phyloP scores from a whole-genome alignment of 1,284 basidiomycete species.

The Papiliotrema terrestris region DNA sequence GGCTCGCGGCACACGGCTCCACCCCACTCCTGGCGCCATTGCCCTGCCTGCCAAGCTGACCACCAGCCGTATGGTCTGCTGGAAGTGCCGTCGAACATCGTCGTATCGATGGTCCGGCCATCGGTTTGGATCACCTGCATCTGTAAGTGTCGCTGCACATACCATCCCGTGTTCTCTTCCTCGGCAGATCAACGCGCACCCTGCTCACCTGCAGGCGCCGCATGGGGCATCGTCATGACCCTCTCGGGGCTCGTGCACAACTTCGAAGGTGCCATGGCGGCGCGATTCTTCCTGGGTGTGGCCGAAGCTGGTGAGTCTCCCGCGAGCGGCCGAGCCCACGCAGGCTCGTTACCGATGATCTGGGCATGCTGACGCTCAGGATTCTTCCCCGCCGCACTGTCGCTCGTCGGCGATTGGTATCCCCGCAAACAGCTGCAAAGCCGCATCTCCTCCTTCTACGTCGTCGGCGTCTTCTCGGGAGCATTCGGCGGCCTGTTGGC shows the following conservation, averaged over 20 bases:
- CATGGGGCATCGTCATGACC: constrained; percentile 6
- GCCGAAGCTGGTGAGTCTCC: constrained; percentile 23
- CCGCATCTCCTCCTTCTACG: constrained; percentile 40
- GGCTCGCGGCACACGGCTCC: no score
- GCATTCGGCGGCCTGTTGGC: constrained; percentile 47
- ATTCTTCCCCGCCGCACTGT: constrained; percentile 37
- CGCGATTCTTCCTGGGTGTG: constrained; percentile 28
- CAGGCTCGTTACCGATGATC: no score
- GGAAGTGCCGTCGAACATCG: constrained; percentile 4
- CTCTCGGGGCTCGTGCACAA: constrained; percentile 39
- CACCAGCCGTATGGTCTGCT: not conserved
- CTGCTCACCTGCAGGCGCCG: not conserved
- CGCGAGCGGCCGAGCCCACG: no score
- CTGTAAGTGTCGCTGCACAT: not conserved
- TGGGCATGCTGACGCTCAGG: constrained; percentile 1
- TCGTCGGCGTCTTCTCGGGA: constrained; percentile 40
- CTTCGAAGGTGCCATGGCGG: constrained; percentile 38
- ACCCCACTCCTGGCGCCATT: no score
- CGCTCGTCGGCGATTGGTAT: constrained; percentile 35
- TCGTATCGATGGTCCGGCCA: not conserved
- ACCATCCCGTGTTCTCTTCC: not conserved
- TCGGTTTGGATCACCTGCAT: not conserved
- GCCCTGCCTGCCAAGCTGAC: not conserved
- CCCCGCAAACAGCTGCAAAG: constrained; percentile 32
- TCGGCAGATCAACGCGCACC: no score